phyloP scores from a whole-genome alignment of 2,329 filamentous ascomycete genomes.

The Mycosphaerella arachidis region DNA sequence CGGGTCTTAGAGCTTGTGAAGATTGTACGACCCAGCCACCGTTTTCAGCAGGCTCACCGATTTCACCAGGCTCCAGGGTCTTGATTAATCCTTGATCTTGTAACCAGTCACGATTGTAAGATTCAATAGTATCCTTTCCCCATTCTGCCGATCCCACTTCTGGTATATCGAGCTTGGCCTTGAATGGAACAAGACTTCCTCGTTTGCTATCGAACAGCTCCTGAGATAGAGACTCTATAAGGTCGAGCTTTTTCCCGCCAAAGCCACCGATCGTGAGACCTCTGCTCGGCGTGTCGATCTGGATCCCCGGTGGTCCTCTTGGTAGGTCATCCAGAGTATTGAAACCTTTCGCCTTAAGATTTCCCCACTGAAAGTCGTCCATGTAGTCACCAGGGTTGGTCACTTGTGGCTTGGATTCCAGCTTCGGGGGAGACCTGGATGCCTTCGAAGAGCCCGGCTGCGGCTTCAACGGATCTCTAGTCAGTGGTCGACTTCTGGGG shows the following conservation, averaged over 20 bases:
- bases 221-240: neutral
- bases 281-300: neutral
- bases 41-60: neutral
- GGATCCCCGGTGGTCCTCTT: neutral
- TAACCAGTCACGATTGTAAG: neutral
- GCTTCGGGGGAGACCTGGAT: neutral
- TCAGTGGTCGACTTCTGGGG: neutral
- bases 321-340: neutral
- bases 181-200: neutral
- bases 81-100: neutral
- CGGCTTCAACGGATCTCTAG: neutral
- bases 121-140: neutral
- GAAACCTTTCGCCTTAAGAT: neutral
- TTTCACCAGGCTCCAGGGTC: neutral
- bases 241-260: neutral
- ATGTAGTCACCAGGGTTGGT: neutral
- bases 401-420: neutral
- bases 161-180: neutral
- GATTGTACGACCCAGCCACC: neutral
- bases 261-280: neutral
- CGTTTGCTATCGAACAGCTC: neutral
- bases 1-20: neutral
- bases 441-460: neutral
- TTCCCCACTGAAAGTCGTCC: neutral
- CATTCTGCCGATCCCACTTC: neutral